Conservation (phyloP, 768 basidiomycete species). For the Tricholoma sp. region DNA sequence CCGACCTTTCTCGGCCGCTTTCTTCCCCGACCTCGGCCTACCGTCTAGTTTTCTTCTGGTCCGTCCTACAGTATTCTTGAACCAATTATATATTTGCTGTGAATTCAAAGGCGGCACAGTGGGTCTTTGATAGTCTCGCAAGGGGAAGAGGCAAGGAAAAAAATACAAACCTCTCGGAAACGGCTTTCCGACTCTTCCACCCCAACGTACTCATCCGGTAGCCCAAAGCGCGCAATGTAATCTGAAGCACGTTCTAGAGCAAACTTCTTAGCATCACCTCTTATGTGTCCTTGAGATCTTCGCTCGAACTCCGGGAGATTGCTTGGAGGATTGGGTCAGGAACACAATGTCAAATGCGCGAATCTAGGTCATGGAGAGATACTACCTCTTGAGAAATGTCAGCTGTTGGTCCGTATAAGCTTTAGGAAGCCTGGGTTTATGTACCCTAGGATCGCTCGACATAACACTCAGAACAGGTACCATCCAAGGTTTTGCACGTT, state of each 20-base stretch:
- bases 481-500: constrained; percentile 14
- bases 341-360: constrained; percentile 3
- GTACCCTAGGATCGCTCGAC: constrained; percentile 58
- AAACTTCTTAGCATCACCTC: constrained; percentile 69
- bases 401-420: constrained; percentile 62
- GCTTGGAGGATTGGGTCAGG: constrained; percentile 21
- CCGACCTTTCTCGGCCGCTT: constrained; percentile 45
- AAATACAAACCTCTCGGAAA: constrained; percentile 50
- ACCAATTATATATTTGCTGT: constrained; percentile 74
- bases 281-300: constrained; percentile 50
- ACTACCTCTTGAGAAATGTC: constrained; percentile 48
- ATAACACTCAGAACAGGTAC: constrained; percentile 21
- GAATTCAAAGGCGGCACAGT: constrained; percentile 11
- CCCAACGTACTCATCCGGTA: constrained; percentile 48
- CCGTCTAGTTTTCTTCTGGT: constrained; percentile 55
- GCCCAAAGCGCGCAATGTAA: constrained; percentile 54
- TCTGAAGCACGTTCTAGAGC: constrained; percentile 58
- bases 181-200: constrained; percentile 55
- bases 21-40: constrained; percentile 47
- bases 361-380: constrained; percentile 7
- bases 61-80: constrained; percentile 64
- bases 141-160: not conserved
- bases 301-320: constrained; percentile 54
- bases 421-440: constrained; percentile 62
- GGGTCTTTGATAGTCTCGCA: not conserved